Percentiles rank a stretch among this genome's conserved stretches.
Evolutionary conservation across 768 basidiomycete species (phyloP).

Genomic region (Suillus variegatus): DNA sequence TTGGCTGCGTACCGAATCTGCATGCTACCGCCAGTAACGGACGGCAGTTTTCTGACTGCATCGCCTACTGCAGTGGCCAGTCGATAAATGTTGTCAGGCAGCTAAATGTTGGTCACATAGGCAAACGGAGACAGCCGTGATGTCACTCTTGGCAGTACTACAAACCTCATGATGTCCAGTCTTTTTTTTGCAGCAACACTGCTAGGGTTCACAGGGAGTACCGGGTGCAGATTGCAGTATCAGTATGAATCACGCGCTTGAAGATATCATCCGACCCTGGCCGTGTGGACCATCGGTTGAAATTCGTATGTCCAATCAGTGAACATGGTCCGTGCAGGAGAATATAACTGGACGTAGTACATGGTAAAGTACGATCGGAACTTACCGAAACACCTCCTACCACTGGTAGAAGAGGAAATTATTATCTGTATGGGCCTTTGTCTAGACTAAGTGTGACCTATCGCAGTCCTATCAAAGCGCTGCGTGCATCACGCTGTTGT

Average conservation of each 20-base stretch:
- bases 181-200: background rate
- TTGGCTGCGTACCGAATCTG: slow-evolving; percentile 50
- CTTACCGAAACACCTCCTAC: no score
- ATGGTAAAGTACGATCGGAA: no score
- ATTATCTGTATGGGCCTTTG: no score
- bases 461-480: no score
- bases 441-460: background rate
- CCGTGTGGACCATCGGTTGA: background rate
- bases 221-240: background rate
- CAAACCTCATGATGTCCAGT: background rate
- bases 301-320: no score
- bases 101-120: background rate
- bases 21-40: slow-evolving; percentile 49
- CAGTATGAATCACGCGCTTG: background rate
- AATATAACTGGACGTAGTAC: no score
- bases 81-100: background rate
- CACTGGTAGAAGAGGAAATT: no score
- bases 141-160: background rate
- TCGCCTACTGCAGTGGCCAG: slow-evolving; percentile 2
- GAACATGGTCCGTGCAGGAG: no score
- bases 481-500: no score
- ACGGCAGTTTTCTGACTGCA: slow-evolving; percentile 13
- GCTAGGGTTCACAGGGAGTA: background rate
- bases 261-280: background rate
- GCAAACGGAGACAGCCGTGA: slow-evolving; percentile 3